Base-by-base conservation (phyloP, 805 yeast genomes). In the Metschnikowia hibisci region DNA sequence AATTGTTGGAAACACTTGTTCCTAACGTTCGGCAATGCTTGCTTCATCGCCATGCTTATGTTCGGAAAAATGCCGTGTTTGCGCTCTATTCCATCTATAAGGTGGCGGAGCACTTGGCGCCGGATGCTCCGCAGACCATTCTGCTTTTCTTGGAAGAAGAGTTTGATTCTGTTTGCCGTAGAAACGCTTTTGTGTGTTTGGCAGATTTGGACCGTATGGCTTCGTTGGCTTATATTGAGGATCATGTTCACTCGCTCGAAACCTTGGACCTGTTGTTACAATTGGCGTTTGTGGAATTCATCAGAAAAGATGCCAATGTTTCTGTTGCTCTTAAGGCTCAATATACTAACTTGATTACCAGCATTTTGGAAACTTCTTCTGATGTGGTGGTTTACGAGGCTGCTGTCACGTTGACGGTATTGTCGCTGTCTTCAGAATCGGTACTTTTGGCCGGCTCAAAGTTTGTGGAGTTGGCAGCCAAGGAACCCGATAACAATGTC, bases 11-110 rank as follows among this genome's bases (percentile, higher is more conserved):
- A 67, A 96, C 97, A 41, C 77, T 93, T 66, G 93, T 93, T 32
- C 96, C 98, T 25, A 82, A 93, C 32, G 90, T 89, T 34, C 80
- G 96, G 57, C 80, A 81, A 45, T 89, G 97, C 69, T 73, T 95
- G 55, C 96, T 87, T 54, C 96, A 93, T 67, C 84, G 99, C 54
- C 98, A 93, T 66, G 96, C 98, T 8, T 93, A 95, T 60, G 99
- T 93, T 50, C 83, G 99, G 62, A 93, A 93, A 65, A 91, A 93
- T 62, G 99, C 99, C 6, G 90, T 88, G 16, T 84, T 91, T 66
- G 96, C 98, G 32, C 80, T 93, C 46, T 79, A 77, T 56, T 81
- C 95, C 18, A 87, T 93, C 54, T 85, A 78, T 64, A 75, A 81
- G 60, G 90, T 84, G 41, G 81, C 95, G 27, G 89, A 85, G 32